Conservation (phyloP, 2,329 filamentous ascomycete species). For the Epichloe brachyelytri region DNA sequence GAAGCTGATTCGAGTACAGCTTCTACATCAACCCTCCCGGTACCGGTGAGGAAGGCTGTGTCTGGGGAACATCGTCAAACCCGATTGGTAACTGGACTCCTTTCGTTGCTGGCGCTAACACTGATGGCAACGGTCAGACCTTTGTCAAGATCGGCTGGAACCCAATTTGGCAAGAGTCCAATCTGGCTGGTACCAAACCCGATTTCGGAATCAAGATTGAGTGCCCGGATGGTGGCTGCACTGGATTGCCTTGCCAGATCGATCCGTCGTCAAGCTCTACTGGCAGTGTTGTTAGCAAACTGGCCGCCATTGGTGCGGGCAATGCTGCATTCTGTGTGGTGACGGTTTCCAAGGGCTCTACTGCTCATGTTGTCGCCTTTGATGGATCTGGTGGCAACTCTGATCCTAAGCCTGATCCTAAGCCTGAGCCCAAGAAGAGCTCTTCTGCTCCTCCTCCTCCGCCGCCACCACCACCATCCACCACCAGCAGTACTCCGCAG, state of each 20-base stretch:
- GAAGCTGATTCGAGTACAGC: conserved; percentile 29
- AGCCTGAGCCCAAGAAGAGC: conserved; percentile 7
- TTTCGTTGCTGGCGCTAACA: conserved; percentile 66
- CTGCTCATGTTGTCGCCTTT: conserved; percentile 54
- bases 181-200: conserved; percentile 44
- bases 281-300: conserved; percentile 45
- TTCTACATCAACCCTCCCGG: conserved; percentile 72
- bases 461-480: not conserved
- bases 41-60: conserved; percentile 47
- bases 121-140: conserved; percentile 48
- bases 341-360: conserved; percentile 53
- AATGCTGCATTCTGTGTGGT: conserved; percentile 63
- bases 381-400: conserved; percentile 28
- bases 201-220: conserved; percentile 57
- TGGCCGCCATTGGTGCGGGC: conserved; percentile 47
- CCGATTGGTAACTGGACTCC: conserved; percentile 65
- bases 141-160: conserved; percentile 70
- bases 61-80: conserved; percentile 53
- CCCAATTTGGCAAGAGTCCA: conserved; percentile 52
- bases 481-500: not conserved
- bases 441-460: conserved; percentile 3
- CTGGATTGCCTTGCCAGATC: conserved; percentile 62
- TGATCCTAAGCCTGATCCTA: conserved; percentile 11
- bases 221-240: conserved; percentile 53
- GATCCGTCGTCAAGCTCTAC: conserved; percentile 41